These are phyloP conservation scores for Aspergillus pseudotamarii DNA, from an alignment of 2,329 filamentous ascomycete species.

Conservation along the genomic window DNA sequence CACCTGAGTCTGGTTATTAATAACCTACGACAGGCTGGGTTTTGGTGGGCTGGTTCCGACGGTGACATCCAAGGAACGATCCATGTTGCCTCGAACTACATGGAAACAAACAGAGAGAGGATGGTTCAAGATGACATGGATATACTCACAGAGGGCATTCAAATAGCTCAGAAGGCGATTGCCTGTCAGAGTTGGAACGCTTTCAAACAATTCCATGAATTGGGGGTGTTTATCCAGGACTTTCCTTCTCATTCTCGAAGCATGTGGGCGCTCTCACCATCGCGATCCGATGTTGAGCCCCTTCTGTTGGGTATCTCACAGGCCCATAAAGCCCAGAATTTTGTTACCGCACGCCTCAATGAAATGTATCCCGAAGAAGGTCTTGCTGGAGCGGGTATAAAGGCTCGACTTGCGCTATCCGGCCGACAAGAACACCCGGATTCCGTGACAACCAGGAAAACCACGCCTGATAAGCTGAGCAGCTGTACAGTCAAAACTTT, in stretches of 20 bases:
- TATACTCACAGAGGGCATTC: conserved; percentile 67
- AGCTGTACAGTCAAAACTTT: conserved; percentile 31
- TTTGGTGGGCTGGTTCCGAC: conserved; percentile 81
- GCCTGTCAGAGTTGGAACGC: conserved; percentile 65
- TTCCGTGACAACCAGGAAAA: conserved; percentile 16
- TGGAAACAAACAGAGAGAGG: conserved; percentile 62
- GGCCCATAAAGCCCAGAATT: conserved; percentile 57
- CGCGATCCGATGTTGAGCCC: conserved; percentile 43
- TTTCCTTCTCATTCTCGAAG: conserved; percentile 65
- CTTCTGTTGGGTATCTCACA: conserved; percentile 62
- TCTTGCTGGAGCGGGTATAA: conserved; percentile 46
- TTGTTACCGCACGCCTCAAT: conserved; percentile 48
- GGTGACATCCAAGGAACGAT: conserved; percentile 66
- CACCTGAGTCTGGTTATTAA: conserved; percentile 69
- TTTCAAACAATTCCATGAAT: conserved; percentile 72
- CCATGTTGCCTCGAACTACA: conserved; percentile 67
- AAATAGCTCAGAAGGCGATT: conserved; percentile 62
- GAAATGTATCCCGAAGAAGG: conserved; percentile 41
- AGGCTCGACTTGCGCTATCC: conserved; percentile 33
- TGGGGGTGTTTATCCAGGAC: conserved; percentile 71
- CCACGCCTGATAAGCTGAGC: conserved; percentile 27
- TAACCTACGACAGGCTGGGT: conserved; percentile 81
- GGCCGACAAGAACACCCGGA: conserved; percentile 23
- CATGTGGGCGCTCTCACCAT: conserved; percentile 68
- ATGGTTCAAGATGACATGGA: conserved; percentile 64